Percentiles rank a stretch among this genome's conserved stretches.
These are phyloP conservation scores for rapeseed (Brassica napus) DNA, from an alignment of 345 rosid genomes.

Conservation along the genomic window DNA sequence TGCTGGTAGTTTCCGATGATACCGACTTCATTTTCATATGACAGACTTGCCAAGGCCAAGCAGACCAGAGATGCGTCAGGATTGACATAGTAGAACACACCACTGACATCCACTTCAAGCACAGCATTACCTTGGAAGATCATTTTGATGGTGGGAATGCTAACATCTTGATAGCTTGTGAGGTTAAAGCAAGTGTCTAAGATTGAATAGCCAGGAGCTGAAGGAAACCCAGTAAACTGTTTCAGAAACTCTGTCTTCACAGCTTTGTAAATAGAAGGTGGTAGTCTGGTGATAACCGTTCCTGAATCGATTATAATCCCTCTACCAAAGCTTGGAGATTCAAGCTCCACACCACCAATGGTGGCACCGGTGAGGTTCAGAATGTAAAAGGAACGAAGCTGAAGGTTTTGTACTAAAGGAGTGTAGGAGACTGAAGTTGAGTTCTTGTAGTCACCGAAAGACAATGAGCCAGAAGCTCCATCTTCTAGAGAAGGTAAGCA, in stretches of 20 bases:
- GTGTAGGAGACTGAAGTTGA: slow-evolving; percentile 66
- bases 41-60: slow-evolving; percentile 82
- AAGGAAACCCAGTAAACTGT: slow-evolving; percentile 63
- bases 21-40: slow-evolving; percentile 61
- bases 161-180: slow-evolving; percentile 63
- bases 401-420: slow-evolving; percentile 57
- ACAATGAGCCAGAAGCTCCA: slow-evolving; percentile 72
- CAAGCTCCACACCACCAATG: slow-evolving; percentile 59
- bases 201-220: slow-evolving; percentile 70
- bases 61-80: slow-evolving; percentile 79
- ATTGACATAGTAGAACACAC: slow-evolving; percentile 74
- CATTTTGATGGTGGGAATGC: slow-evolving; percentile 64
- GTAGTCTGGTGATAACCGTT: slow-evolving; percentile 78
- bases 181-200: slow-evolving; percentile 88
- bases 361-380: slow-evolving; percentile 70
- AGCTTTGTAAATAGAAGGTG: slow-evolving; percentile 69
- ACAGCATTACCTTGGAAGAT: slow-evolving; percentile 62
- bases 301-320: slow-evolving; percentile 79
- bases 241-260: slow-evolving; percentile 68
- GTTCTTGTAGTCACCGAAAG: slow-evolving; percentile 67
- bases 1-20: slow-evolving; percentile 88
- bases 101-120: slow-evolving; percentile 62
- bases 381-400: slow-evolving; percentile 68
- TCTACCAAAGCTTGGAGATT: slow-evolving; percentile 48
- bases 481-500: slow-evolving; percentile 70